Percentiles rank a stretch among this genome's conserved stretches.
These are phyloP conservation scores for Abelmoschus esculentus DNA, from an alignment of 345 rosid species.

Conservation along the genomic window DNA sequence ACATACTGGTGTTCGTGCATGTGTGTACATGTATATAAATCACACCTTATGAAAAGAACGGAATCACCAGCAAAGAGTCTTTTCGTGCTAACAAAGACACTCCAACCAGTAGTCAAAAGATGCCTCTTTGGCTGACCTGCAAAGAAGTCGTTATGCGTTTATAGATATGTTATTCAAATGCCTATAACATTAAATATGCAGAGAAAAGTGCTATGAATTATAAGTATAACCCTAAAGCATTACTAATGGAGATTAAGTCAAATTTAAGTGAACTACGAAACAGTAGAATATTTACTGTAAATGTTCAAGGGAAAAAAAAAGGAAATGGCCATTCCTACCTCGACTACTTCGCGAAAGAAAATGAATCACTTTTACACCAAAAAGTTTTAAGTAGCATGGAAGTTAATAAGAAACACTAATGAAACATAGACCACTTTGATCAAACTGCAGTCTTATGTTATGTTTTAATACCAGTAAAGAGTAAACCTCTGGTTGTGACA, in stretches of 20 bases:
- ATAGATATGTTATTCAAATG: background rate
- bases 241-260: background rate
- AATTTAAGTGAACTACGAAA: background rate
- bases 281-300: background rate
- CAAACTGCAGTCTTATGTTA: background rate
- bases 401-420: background rate
- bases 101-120: slow-evolving; percentile 91
- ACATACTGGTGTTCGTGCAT: background rate
- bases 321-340: background rate
- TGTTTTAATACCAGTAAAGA: background rate
- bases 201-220: background rate
- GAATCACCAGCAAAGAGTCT: slow-evolving; percentile 94
- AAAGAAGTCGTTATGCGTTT: slow-evolving; percentile 13
- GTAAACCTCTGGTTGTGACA: background rate
- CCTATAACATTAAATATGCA: background rate
- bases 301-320: background rate
- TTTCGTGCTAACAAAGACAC: slow-evolving; percentile 87
- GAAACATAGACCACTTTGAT: background rate
- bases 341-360: background rate
- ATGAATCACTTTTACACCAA: background rate
- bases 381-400: background rate
- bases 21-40: background rate
- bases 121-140: slow-evolving; percentile 95
- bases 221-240: slow-evolving; percentile 8
- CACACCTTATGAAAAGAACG: slow-evolving; percentile 83